These are phyloP conservation scores for Antrodiella citrinella DNA, from an alignment of 768 basidiomycete genomes.

Conservation along the genomic window DNA sequence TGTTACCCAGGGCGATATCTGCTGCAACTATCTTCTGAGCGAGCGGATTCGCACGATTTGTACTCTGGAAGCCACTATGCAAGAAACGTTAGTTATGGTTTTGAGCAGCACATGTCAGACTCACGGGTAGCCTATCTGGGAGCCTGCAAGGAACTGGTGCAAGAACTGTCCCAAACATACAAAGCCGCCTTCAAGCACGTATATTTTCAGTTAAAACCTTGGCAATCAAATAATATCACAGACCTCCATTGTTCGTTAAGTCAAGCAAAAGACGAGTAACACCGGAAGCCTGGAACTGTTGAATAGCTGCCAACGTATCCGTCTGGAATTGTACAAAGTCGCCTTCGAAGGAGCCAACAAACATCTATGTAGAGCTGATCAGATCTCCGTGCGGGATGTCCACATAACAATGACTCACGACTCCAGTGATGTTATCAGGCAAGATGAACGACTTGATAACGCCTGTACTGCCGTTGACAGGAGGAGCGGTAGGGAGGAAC, in stretches of 20 bases:
- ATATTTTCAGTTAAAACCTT: conserved; percentile 1
- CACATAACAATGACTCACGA: conserved; percentile 29
- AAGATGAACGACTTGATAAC: conserved; percentile 51
- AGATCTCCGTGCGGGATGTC: neutral
- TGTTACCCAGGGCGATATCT: conserved; percentile 38
- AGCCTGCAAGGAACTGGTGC: conserved; percentile 47
- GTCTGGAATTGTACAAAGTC: conserved; percentile 45
- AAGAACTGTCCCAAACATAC: conserved; percentile 57
- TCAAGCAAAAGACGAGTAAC: conserved; percentile 49
- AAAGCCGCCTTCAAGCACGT: conserved; percentile 56
- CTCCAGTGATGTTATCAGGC: conserved; percentile 49
- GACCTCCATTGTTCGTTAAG: conserved; percentile 55
- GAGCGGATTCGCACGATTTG: conserved; percentile 43
- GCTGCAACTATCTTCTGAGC: conserved; percentile 51
- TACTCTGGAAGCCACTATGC: conserved; percentile 48
- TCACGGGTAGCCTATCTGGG: conserved; percentile 41
- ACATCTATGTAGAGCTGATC: conserved; percentile 34
- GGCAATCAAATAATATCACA: conserved; percentile 8
- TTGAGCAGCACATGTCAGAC: conserved; percentile 13
- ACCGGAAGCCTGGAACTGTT: conserved; percentile 37
- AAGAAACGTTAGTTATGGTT: neutral
- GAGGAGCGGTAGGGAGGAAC: conserved; percentile 39
- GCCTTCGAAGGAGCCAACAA: conserved; percentile 47
- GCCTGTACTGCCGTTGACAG: conserved; percentile 37
- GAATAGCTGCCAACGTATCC: conserved; percentile 38